Evolutionary conservation across 2,329 filamentous ascomycete species (phyloP).

Genomic region (Pseudogymnoascus sp.): DNA sequence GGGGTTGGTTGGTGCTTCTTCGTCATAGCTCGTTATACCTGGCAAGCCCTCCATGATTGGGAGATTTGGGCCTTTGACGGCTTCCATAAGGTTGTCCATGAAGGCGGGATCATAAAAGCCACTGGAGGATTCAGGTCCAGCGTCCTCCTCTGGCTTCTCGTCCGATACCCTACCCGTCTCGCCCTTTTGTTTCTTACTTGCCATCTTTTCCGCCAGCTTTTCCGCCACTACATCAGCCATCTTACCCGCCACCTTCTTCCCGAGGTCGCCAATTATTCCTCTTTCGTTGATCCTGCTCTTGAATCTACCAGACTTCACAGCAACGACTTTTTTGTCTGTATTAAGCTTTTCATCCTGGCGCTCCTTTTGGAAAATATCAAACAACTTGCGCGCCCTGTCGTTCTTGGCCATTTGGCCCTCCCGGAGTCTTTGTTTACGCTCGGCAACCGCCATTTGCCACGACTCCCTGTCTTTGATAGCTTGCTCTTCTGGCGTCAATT

Average conservation of each 20-base stretch:
- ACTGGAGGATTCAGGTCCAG: not conserved
- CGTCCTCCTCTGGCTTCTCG: not conserved
- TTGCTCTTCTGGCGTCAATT: not conserved
- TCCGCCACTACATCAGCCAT: not conserved
- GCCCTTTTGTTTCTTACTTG: not conserved
- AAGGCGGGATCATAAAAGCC: not conserved
- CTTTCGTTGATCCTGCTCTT: not conserved
- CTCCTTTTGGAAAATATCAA: not conserved
- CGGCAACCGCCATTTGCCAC: not conserved
- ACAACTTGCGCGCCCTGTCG: not conserved
- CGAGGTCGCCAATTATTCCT: not conserved
- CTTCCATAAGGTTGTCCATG: not conserved
- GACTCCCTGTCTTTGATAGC: not conserved
- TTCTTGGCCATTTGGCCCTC: not conserved
- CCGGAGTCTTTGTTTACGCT: not conserved
- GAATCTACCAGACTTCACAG: not conserved
- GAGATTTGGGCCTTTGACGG: not conserved
- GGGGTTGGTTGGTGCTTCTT: not conserved
- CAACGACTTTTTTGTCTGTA: not conserved
- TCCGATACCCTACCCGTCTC: not conserved
- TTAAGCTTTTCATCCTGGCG: not conserved
- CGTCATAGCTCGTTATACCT: not conserved
- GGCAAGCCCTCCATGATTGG: not conserved
- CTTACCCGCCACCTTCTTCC: not conserved
- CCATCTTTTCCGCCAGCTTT: not conserved